Evolutionary conservation across 163 green algal species (phyloP).

Genomic region (Prototheca cutis): DNA sequence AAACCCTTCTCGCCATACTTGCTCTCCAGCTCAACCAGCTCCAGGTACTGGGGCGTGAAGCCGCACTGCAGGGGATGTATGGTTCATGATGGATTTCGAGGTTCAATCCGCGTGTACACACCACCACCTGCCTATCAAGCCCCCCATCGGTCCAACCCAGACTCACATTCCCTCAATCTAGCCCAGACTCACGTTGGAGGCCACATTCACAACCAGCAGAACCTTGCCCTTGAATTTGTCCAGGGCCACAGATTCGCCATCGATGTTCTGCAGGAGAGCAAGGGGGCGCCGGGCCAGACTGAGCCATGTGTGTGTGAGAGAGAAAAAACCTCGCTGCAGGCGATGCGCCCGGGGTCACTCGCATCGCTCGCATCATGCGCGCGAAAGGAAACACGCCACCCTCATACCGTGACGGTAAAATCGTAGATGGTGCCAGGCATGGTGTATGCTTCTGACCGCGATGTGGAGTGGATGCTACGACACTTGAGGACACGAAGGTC

Average conservation of each 20-base stretch:
- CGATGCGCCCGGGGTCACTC: background rate
- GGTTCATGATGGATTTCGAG: too few relatives aligned
- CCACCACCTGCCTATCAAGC: too few relatives aligned
- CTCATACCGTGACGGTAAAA: background rate
- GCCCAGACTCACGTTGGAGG: slow-evolving; percentile 1
- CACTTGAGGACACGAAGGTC: too few relatives aligned
- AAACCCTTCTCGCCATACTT: slow-evolving; percentile 27
- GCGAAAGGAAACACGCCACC: background rate
- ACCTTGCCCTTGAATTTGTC: slow-evolving; percentile 20
- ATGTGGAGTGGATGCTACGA: too few relatives aligned
- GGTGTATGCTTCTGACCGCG: background rate
- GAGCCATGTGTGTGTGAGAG: too few relatives aligned
- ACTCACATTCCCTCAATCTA: too few relatives aligned
- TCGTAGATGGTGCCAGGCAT: background rate
- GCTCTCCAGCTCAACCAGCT: slow-evolving; percentile 19
- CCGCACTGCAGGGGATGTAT: slow-evolving; percentile 6
- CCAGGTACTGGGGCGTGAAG: slow-evolving; percentile 20
- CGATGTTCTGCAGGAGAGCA: slow-evolving; percentile 13
- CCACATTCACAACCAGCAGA: slow-evolving; percentile 19
- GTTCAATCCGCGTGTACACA: too few relatives aligned
- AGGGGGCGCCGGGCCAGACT: too few relatives aligned
- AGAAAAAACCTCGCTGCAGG: background rate
- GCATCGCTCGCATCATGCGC: background rate
- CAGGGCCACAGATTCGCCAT: slow-evolving; percentile 9
- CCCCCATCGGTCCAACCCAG: too few relatives aligned